These are phyloP conservation scores for Anisodus acutangulus DNA, from an alignment of 257 asterid genomes.

Conservation along the genomic window DNA sequence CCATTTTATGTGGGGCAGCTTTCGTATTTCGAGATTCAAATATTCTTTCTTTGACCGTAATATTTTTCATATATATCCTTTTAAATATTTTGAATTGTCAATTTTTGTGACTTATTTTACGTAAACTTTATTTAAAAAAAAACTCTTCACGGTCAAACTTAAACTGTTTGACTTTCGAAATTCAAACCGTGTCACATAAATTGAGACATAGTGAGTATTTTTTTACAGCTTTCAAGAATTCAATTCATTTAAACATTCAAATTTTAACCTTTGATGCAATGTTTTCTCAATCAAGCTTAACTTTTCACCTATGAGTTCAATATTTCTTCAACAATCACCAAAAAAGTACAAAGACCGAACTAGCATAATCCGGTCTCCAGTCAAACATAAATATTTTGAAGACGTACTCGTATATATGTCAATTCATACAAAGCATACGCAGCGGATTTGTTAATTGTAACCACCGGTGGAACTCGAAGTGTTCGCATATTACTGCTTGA, in stretches of 20 bases:
- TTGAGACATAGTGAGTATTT: not conserved
- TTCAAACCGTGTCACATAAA: no score
- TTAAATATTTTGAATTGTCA: no score
- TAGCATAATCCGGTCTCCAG: not conserved
- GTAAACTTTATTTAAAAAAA: no score
- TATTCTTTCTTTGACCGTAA: no score
- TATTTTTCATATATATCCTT: no score
- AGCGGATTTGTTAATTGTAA: conserved; percentile 83
- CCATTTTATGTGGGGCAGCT: no score
- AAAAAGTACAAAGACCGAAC: not conserved
- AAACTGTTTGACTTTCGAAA: no score
- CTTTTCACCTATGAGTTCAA: not conserved
- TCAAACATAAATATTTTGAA: not conserved
- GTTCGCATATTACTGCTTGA: conserved; percentile 76
- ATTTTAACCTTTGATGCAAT: not conserved
- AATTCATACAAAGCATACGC: conserved; percentile 79
- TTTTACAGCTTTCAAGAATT: not conserved
- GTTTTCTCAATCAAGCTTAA: not conserved
- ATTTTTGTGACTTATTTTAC: no score
- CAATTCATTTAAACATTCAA: not conserved
- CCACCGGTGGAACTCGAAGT: conserved; percentile 75
- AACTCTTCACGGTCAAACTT: no score
- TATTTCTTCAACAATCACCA: not conserved
- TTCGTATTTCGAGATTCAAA: no score
- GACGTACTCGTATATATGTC: conserved; percentile 78